Evolutionary conservation across 257 asterid species (phyloP).

Genomic region (Plantago major): DNA sequence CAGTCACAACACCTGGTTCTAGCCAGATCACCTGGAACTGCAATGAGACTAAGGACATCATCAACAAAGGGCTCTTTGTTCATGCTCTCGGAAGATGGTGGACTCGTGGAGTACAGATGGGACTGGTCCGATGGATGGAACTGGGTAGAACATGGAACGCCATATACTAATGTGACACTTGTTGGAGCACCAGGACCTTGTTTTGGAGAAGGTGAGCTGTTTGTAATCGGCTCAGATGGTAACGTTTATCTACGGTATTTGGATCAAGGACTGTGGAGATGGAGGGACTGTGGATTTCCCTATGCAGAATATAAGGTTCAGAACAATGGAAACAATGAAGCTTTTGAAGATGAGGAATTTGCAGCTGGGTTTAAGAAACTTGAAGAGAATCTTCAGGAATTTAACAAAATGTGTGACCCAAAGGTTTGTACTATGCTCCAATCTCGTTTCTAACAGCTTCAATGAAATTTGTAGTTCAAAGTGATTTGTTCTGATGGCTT

Average conservation of each 20-base stretch:
- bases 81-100: slow-evolving; percentile 70
- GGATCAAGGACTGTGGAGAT: slow-evolving; percentile 65
- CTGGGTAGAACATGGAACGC: slow-evolving; percentile 90
- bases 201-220: slow-evolving; percentile 45
- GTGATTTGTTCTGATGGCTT: too few relatives aligned
- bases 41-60: slow-evolving; percentile 37
- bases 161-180: slow-evolving; percentile 42
- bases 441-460: background rate
- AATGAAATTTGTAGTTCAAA: background rate
- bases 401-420: slow-evolving; percentile 46
- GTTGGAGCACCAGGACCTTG: slow-evolving; percentile 94
- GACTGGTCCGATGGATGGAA: slow-evolving; percentile 59
- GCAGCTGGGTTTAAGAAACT: slow-evolving; percentile 22
- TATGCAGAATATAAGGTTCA: slow-evolving; percentile 11
- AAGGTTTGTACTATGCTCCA: slow-evolving; percentile 37
- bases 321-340: slow-evolving; percentile 21
- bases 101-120: slow-evolving; percentile 75
- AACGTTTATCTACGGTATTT: slow-evolving; percentile 57
- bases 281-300: slow-evolving; percentile 71
- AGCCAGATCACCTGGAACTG: slow-evolving; percentile 64
- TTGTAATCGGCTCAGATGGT: slow-evolving; percentile 75
- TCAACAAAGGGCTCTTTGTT: slow-evolving; percentile 67
- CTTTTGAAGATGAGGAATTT: slow-evolving; percentile 26
- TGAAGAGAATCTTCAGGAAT: slow-evolving; percentile 27
- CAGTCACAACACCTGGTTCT: slow-evolving; percentile 78